Evolutionary conservation across 768 basidiomycete species (phyloP).

Genomic region (Podaxis rugospora): DNA sequence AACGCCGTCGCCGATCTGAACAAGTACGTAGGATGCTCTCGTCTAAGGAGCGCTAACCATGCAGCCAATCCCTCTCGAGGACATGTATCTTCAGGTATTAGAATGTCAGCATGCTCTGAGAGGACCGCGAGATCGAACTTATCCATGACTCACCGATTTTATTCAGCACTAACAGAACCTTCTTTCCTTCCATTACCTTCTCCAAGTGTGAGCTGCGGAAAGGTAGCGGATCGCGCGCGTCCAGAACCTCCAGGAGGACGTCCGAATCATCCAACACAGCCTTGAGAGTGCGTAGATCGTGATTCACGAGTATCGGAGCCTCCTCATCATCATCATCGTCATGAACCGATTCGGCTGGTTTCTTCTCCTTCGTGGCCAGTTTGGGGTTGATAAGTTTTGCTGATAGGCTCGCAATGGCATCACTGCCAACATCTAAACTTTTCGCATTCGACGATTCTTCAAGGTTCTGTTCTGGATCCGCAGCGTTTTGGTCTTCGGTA

Average conservation of each 20-base stretch:
- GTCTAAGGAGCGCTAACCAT: constrained; percentile 65
- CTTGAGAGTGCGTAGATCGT: constrained; percentile 54
- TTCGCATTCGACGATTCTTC: constrained; percentile 25
- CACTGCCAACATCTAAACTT: constrained; percentile 45
- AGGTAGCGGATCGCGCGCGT: constrained; percentile 77
- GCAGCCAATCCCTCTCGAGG: constrained; percentile 70
- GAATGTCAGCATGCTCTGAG: not conserved
- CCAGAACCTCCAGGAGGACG: constrained; percentile 75
- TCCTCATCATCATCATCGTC: constrained; percentile 49
- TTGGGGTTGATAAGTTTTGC: constrained; percentile 35
- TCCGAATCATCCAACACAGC: constrained; percentile 75
- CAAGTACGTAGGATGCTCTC: constrained; percentile 56
- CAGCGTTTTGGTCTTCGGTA: constrained; percentile 17
- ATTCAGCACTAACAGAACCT: constrained; percentile 67
- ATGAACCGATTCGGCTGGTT: constrained; percentile 22
- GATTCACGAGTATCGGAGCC: constrained; percentile 58
- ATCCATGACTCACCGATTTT: constrained; percentile 70
- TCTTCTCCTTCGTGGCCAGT: constrained; percentile 25
- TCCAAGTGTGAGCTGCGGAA: constrained; percentile 67
- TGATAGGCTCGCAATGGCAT: constrained; percentile 42
- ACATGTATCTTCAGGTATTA: constrained; percentile 54
- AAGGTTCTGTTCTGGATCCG: constrained; percentile 13
- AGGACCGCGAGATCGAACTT: not conserved
- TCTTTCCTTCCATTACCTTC: constrained; percentile 35
- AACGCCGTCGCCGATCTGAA: constrained; percentile 74